Evolutionary conservation across 2,329 filamentous ascomycete species (phyloP).

Genomic region (Sporothrix euskadiensis): DNA sequence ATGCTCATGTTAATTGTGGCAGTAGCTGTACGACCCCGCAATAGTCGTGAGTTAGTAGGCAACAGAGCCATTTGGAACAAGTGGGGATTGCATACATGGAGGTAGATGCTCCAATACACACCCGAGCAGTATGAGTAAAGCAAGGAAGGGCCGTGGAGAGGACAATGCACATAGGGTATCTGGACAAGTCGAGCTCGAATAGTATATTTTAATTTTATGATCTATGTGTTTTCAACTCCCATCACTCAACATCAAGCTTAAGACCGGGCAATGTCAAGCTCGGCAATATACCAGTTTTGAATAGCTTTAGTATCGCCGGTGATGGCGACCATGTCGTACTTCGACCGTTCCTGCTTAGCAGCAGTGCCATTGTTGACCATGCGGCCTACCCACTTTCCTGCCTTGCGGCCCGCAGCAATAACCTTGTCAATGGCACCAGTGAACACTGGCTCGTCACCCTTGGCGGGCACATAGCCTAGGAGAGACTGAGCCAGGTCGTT

Average conservation of each 20-base stretch:
- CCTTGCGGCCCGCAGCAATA: slow-evolving; percentile 41
- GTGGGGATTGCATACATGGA: no score
- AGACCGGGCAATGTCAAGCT: slow-evolving; percentile 45
- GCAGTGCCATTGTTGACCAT: slow-evolving; percentile 49
- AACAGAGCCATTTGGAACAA: no score
- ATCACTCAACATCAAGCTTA: slow-evolving; percentile 21
- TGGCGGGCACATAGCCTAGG: slow-evolving; percentile 49
- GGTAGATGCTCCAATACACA: no score
- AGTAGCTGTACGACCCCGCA: no score
- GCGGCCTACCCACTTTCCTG: slow-evolving; percentile 54
- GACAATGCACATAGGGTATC: no score
- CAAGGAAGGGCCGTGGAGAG: no score
- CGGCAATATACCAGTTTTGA: slow-evolving; percentile 51
- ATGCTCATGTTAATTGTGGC: no score
- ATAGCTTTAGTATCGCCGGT: slow-evolving; percentile 50
- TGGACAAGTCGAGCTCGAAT: no score
- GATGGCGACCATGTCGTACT: slow-evolving; percentile 49
- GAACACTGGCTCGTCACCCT: slow-evolving; percentile 51
- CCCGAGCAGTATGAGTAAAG: no score
- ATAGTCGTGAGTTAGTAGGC: no score
- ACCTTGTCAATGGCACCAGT: slow-evolving; percentile 49
- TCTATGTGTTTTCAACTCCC: no score
- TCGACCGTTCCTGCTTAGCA: slow-evolving; percentile 43
- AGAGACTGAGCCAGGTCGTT: slow-evolving; percentile 48
- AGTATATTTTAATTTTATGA: neutral